phyloP scores from a whole-genome alignment of 305 asterid species.

The Fraxinus baroniana region DNA sequence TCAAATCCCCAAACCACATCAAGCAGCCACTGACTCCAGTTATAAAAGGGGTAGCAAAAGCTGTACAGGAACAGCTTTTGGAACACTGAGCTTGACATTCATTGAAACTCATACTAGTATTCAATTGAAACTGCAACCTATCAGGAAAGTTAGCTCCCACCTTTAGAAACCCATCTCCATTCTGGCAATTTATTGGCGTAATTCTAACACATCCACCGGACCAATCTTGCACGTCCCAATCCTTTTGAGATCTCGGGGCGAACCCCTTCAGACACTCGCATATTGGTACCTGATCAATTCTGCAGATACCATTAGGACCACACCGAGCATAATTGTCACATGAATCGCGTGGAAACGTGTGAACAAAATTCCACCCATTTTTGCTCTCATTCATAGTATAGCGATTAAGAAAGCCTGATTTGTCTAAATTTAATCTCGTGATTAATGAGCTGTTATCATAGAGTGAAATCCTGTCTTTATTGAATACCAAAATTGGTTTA shows the following conservation, averaged over 20 bases:
- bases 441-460: background rate
- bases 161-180: slow-evolving; percentile 34
- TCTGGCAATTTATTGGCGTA: slow-evolving; percentile 24
- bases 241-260: slow-evolving; percentile 23
- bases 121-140: slow-evolving; percentile 24
- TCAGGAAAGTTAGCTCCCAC: slow-evolving; percentile 42
- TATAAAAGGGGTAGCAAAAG: slow-evolving; percentile 31
- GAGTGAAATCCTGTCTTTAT: background rate
- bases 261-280: slow-evolving; percentile 43
- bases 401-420: slow-evolving; percentile 15
- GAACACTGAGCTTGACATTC: slow-evolving; percentile 40
- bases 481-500: background rate
- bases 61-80: slow-evolving; percentile 38
- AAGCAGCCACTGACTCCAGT: slow-evolving; percentile 42
- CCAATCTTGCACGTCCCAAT: slow-evolving; percentile 39
- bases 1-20: slow-evolving; percentile 46
- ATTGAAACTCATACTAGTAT: slow-evolving; percentile 28
- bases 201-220: slow-evolving; percentile 38
- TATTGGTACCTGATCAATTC: background rate
- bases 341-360: slow-evolving; percentile 9
- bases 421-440: slow-evolving; percentile 17
- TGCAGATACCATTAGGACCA: slow-evolving; percentile 43
- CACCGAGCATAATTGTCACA: slow-evolving; percentile 39
- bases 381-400: slow-evolving; percentile 18
- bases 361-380: slow-evolving; percentile 25